Base-by-base conservation (phyloP, 2,329 filamentous ascomycete genomes). In the Neopestalotiopsis clavispora region DNA sequence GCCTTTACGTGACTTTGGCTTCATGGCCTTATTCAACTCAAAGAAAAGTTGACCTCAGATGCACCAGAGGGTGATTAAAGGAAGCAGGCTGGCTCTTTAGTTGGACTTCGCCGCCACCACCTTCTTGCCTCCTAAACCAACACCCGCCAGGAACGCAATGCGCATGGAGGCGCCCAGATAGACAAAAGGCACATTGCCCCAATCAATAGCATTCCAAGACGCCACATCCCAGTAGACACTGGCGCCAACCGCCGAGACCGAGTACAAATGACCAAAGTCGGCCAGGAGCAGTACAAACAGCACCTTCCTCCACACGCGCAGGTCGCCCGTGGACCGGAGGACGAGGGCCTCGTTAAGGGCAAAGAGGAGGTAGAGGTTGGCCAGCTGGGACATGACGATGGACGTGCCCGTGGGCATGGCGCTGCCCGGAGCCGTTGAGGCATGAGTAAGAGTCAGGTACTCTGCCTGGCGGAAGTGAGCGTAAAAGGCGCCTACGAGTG, bases 281-380 rank as follows among this genome's bases (percentile, higher is more conserved):
- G 91, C 93, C 17, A 95, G 78, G 40, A 95, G 84, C 69, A 95
- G 81, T 49, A 87, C 90, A 60, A 91, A 80, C 4, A 95, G 82
- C 32, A 95, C 84, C 1, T 87, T 84, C 72, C 83, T 85, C 93
- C 93, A 95, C 68, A 95, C 92, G 30, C 84, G 83, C 42, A 91
- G 76, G 80, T 94, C 90, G 64, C 83, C 82, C 6, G 92, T 93
- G 17, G 87, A 85, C 57, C 93, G 90, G 72, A 95, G 85, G 13
- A 95, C 90, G 30, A 94, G 80, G 1, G 91, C 92, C 81, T 96
- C 92, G 81, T 92, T 94, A 75, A 95, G 80, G 67, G 91, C 89
- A 79, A 95, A 93, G 69, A 93, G 87, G 52, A 95, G 79, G 81
- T 95, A 95, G 71, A 95, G 84, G 79, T 94, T 95, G 58, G 91